phyloP scores from a whole-genome alignment of 2,329 filamentous ascomycete genomes.

The Fusarium keratoplasticum region DNA sequence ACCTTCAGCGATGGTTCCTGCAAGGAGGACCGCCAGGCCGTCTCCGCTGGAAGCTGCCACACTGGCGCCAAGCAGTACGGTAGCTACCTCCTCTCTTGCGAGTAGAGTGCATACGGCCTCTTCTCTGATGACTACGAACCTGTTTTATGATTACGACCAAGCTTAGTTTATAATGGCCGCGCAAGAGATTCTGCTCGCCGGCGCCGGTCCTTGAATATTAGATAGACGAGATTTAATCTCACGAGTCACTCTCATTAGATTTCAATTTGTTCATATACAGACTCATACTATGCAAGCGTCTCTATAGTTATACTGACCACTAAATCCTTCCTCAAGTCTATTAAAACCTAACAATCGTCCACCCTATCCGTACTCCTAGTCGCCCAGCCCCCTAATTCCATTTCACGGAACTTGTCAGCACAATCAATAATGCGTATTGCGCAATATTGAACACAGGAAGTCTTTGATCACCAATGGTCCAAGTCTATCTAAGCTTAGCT shows the following conservation, averaged over 20 bases:
- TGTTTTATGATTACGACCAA: background rate
- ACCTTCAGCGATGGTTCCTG: background rate
- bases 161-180: background rate
- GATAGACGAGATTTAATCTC: background rate
- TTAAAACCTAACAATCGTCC: too few species aligned
- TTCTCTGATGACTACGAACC: background rate
- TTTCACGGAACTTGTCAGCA: too few species aligned
- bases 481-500: too few species aligned
- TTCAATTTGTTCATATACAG: background rate
- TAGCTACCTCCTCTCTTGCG: background rate
- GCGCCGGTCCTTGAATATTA: background rate
- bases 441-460: too few species aligned
- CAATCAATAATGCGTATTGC: too few species aligned
- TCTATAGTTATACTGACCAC: too few species aligned
- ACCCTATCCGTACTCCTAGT: too few species aligned
- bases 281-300: background rate
- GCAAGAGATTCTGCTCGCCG: background rate
- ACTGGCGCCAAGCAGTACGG: background rate
- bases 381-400: too few species aligned
- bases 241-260: background rate
- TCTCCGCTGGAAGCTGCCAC: background rate
- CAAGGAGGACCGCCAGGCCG: background rate
- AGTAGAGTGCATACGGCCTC: background rate
- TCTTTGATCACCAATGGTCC: too few species aligned
- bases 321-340: too few species aligned